phyloP scores from a whole-genome alignment of 371 early-diverging fungal species.

The Gilbertella persicaria region DNA sequence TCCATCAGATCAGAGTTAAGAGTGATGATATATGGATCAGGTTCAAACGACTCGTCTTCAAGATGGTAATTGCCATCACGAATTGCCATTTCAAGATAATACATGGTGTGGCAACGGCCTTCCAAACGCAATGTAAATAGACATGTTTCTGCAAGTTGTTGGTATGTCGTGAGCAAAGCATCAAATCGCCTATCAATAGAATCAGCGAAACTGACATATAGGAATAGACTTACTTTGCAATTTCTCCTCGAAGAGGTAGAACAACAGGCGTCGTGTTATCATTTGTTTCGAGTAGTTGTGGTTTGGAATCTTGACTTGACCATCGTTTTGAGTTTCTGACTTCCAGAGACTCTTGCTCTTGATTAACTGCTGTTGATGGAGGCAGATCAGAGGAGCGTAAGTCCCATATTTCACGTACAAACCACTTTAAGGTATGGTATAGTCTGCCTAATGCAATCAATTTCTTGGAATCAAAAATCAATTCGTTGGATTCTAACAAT shows the following conservation, averaged over 20 bases:
- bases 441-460: conserved; percentile 74
- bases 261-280: conserved; percentile 15
- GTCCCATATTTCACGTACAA: conserved; percentile 70
- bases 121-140: conserved; percentile 83
- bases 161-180: conserved; percentile 60
- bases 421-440: conserved; percentile 84
- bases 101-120: conserved; percentile 83
- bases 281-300: background rate
- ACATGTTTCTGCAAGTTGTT: conserved; percentile 76
- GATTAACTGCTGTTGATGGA: conserved; percentile 2
- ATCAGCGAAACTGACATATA: background rate
- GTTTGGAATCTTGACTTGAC: conserved; percentile 21
- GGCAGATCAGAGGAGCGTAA: conserved; percentile 39
- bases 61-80: conserved; percentile 85
- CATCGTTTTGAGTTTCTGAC: conserved; percentile 27
- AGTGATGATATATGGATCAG: conserved; percentile 84
- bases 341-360: conserved; percentile 22
- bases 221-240: conserved; percentile 30
- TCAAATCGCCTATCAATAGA: conserved; percentile 46
- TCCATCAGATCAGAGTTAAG: conserved; percentile 79
- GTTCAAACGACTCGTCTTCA: conserved; percentile 75
- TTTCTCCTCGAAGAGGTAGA: conserved; percentile 43
- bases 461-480: conserved; percentile 82
- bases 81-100: conserved; percentile 87
- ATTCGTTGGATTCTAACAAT: conserved; percentile 74